Evolutionary conservation across 306 rosid species (phyloP), one percentile per base, ranked within the genome.

Genomic region (Vigna hirtella): DNA sequence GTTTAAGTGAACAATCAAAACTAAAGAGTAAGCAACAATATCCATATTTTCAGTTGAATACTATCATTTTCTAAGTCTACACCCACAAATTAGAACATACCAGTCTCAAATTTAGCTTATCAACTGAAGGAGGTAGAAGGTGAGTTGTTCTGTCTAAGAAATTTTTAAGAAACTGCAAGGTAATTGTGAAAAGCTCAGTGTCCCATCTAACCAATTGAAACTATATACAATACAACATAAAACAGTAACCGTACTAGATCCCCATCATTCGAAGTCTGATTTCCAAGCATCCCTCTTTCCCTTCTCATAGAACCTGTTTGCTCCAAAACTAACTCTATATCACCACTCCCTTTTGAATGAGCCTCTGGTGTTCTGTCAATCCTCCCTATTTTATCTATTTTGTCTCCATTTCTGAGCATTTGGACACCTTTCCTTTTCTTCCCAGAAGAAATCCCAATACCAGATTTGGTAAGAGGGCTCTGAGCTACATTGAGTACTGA

Each of bases 81-180:
- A 70, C 24, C 49, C 77, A 20, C 17, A 30, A 48, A 65, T 58
- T 52, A 43, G 26, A 77, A 72, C 74, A 57, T 89, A 95, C 99
- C 80, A 53, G 76, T 79, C 79, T 83, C 62, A 86, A 70, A 83
- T 84, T 90, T 77, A 95, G 86, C 73, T 81, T 81, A 43, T 84
- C 80, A 70, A 85, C 78, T 49, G 83, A 87, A n/a, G 88, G 88
- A 75, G 93, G 86, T 67, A 88, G 88, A 84, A 89, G 77, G 67
- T 87, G 88, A 22, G 77, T 81, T 28, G 90, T 72, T 77, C 86
- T 83, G 22, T 77, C 79, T 17, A 83, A 78, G 77, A 95, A 85
- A 4, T 81, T 85, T 30, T n/a, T 59, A 55, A 86, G 79, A 85
- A 90, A 59, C 98, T 95, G 90, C 91, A 87, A 70, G 81, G 80